Percentiles rank a stretch among this genome's conserved stretches.
Conservation (phyloP, 805 yeast genomes). For the Candida mattraensis region DNA sequence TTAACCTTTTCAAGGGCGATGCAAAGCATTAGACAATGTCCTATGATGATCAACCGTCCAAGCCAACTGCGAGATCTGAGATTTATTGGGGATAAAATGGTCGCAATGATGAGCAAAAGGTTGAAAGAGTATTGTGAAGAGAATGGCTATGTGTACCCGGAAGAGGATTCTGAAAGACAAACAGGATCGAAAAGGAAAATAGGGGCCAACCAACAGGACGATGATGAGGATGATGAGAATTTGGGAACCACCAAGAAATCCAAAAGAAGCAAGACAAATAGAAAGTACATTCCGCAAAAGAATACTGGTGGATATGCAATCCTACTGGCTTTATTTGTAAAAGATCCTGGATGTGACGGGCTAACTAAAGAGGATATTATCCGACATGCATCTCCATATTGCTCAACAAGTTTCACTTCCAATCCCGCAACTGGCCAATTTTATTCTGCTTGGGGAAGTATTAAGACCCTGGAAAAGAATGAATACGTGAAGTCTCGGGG, state of each 20-base stretch:
- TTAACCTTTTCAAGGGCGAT: constrained; percentile 57
- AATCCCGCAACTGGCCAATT: constrained; percentile 62
- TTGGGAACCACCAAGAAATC: constrained; percentile 3
- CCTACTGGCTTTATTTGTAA: constrained; percentile 53
- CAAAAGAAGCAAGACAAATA: constrained; percentile 19
- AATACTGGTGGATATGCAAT: constrained; percentile 88
- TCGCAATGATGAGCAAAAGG: constrained; percentile 46
- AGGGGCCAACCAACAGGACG: constrained; percentile 6
- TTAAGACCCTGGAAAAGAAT: constrained; percentile 60
- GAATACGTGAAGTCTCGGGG: constrained; percentile 58
- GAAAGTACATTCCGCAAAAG: constrained; percentile 65
- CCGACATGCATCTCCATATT: constrained; percentile 50
- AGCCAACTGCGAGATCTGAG: constrained; percentile 57
- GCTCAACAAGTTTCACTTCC: constrained; percentile 55
- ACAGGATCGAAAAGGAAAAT: background rate
- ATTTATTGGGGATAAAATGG: constrained; percentile 72
- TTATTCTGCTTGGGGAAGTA: constrained; percentile 75
- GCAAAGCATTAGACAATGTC: constrained; percentile 46
- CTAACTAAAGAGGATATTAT: constrained; percentile 61
- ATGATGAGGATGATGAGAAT: constrained; percentile 5
- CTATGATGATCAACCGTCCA: constrained; percentile 51
- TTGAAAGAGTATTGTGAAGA: constrained; percentile 57
- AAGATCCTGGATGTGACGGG: constrained; percentile 53
- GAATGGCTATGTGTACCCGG: constrained; percentile 48
- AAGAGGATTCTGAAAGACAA: constrained; percentile 6